Conservation (phyloP, 2,329 filamentous ascomycete species). For the Nemania sp. region DNA sequence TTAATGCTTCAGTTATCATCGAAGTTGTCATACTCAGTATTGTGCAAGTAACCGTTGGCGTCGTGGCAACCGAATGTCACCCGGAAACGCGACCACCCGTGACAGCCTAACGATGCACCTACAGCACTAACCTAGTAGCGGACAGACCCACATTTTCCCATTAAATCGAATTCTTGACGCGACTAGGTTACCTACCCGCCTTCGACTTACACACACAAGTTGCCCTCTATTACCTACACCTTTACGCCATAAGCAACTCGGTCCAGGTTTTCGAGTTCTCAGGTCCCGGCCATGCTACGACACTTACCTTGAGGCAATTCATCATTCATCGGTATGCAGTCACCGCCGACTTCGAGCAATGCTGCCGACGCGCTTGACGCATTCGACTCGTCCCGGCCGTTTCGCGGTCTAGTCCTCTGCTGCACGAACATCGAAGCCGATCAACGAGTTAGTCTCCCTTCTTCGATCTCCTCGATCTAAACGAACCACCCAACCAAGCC, state of each 20-base stretch:
- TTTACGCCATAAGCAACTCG: too few relatives aligned
- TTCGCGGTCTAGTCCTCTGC: conserved; percentile 77
- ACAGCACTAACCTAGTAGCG: too few relatives aligned
- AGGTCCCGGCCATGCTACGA: conserved; percentile 14
- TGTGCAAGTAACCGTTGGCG: too few relatives aligned
- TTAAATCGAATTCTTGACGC: background rate
- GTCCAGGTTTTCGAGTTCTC: too few relatives aligned
- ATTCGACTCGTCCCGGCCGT: conserved; percentile 63
- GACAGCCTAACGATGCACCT: too few relatives aligned
- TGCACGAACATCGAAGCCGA: conserved; percentile 85
- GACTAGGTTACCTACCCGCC: background rate
- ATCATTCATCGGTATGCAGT: conserved; percentile 34
- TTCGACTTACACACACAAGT: background rate
- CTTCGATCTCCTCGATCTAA: background rate
- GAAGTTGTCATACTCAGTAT: too few relatives aligned
- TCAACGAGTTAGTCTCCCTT: conserved; percentile 63
- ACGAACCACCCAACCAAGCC: too few relatives aligned
- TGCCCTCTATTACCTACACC: background rate
- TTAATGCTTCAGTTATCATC: too few relatives aligned
- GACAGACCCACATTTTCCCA: background rate
- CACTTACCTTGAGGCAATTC: background rate
- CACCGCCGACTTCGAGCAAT: conserved; percentile 30
- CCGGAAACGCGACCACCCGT: background rate
- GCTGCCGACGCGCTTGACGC: conserved; percentile 45
- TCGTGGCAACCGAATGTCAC: background rate